Evolutionary conservation across 176 grass and related monocot species (phyloP), one percentile per base, ranked within the genome.

Genomic region (Musa itinerans): DNA sequence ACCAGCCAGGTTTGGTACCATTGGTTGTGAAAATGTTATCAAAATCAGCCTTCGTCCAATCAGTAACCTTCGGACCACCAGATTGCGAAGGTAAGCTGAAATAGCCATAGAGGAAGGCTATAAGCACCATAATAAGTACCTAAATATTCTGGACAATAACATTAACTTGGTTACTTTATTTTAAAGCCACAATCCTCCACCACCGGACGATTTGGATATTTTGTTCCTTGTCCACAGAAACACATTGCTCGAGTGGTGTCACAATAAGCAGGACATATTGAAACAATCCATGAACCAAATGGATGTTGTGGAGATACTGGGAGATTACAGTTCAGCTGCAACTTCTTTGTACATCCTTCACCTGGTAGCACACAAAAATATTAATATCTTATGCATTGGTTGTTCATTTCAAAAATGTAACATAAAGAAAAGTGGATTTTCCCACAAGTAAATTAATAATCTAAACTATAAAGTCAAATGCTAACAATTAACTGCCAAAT

Each of bases 231-330:
- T 25, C 94, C 94, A 81, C 94, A 98, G 78, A 98, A 98, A 75
- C 94, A 98, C 90, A 93, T 89, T 89, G 88, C 88, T 72, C 90
- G 88, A 54, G 88, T 89, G 50, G 81, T 98, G 64, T 98, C 94
- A 82, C 94, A 98, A 53, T 86, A 80, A 57, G 88, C 90, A 53
- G 94, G 29, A 78, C 94, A 93, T 16, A 82, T 93, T 43, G 94
- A 98, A 81, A 93, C 90, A 75, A 98, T 53, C 90, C 90, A 98
- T 65, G 8, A 61, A 27, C 94, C 94, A 69, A 78, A 86, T 80
- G 94, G 94, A 50, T 72, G 43, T 57, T 87, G 83, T 58, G 76
- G 76, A 51, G 94, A 91, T 53, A 34, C 80, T 49, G 90, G 88
- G 29, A 87, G 76, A 80, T 93, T 98, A 73, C 94, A 98, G 50